Evolutionary conservation across 2,329 filamentous ascomycete genomes (phyloP), one percentile per base, ranked within the genome.

Genomic region (Ophiostoma ips): DNA sequence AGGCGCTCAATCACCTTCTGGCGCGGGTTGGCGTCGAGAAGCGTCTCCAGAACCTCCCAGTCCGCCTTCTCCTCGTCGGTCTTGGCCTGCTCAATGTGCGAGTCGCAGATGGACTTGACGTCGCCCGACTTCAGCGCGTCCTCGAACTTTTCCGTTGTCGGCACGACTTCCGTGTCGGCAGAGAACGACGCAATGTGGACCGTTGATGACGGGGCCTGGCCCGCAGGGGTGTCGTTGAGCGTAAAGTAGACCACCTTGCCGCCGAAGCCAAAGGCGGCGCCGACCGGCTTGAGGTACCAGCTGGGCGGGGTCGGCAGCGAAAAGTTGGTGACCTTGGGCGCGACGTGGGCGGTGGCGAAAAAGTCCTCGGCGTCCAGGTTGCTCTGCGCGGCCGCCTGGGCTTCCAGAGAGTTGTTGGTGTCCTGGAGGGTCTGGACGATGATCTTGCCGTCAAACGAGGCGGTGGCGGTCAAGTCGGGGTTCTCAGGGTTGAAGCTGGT

Each of bases 371-470:
- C 89, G 60, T 95, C 87, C 31, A 92, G 68, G 48, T 79, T 79
- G 58, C 73, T 79, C 59, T 86, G 79, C 11, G 81, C 75, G 6
- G 76, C 71, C 38, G 73, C 70, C 63, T 88, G 79, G 1, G 82
- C 75, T 3, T 56, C 52, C n/a, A 76, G 73, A 51, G 85, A 78
- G 11, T 82, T 77, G 63, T 92, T 94, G 33, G 89, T 95, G 66
- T 92, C 95, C 62, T 98, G 92, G 37, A 95, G 75, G 1, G 90
- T 95, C 63, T 95, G 90, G 41, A 98, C 72, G 2, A 85, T 83
- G 55, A 98, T 95, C 68, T 94, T 95, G 59, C 94, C 92, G 62
- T 98, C 92, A 58, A 96, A 96, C 2, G 90, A 94, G 10, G 94
- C 92, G 16, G 92, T 96, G 16, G 94, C 94, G 46, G 90, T 87